phyloP scores from a whole-genome alignment of 2,329 filamentous ascomycete genomes.

The Tolypocladium inflatum region DNA sequence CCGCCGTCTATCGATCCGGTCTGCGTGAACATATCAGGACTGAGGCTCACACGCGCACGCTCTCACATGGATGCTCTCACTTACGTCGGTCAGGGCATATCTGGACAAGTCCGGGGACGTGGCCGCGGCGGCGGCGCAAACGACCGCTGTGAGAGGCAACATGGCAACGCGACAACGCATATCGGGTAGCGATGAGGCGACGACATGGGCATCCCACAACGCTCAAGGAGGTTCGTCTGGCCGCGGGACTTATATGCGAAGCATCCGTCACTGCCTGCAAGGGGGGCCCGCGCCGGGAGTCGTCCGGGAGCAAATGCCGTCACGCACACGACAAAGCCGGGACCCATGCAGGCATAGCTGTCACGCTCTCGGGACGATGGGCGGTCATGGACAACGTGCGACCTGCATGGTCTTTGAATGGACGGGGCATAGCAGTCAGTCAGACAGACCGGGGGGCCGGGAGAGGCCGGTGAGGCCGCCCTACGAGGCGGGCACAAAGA shows the following conservation, averaged over 20 bases:
- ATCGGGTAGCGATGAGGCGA: background rate
- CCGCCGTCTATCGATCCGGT: conserved; percentile 35
- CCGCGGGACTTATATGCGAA: background rate
- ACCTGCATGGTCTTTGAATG: background rate
- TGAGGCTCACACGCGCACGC: background rate
- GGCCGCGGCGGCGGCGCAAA: background rate
- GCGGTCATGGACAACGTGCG: background rate
- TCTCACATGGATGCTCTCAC: conserved; percentile 2
- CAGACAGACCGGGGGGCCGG: background rate
- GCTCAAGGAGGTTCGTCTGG: background rate
- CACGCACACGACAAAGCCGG: background rate
- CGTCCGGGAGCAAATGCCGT: background rate
- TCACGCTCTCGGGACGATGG: background rate
- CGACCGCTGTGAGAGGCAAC: background rate
- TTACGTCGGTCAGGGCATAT: conserved; percentile 26
- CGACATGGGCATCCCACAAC: background rate
- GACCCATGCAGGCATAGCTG: background rate
- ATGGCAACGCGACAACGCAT: background rate
- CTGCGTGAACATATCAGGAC: conserved; percentile 12
- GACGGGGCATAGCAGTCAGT: background rate
- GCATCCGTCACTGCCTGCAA: background rate
- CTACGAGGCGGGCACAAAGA: background rate
- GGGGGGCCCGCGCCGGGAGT: background rate
- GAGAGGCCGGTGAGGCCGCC: background rate
- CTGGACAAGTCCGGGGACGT: conserved; percentile 14